Percentiles rank a stretch among this genome's conserved stretches.
phyloP scores from a whole-genome alignment of 139 green algal species.

The Ettlia oleoabundans region DNA sequence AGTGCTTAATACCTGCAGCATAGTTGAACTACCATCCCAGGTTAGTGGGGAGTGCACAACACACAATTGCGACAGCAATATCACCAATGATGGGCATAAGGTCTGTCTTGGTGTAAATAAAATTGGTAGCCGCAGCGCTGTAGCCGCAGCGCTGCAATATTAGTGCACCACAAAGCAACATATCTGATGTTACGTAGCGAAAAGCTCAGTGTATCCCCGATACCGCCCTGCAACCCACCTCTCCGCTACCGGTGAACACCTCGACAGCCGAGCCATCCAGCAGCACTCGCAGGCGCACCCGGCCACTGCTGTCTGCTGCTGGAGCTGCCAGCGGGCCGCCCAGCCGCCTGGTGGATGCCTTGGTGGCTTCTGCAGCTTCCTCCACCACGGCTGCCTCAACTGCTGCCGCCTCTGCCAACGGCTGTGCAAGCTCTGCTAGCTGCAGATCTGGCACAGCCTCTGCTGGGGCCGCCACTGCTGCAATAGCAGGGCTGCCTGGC shows the following conservation, averaged over 20 bases:
- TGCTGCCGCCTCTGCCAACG: background rate
- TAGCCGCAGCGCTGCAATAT: too few relatives aligned
- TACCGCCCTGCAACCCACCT: background rate
- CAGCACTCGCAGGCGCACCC: constrained; percentile 74
- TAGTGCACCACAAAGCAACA: too few relatives aligned
- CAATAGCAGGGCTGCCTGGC: background rate
- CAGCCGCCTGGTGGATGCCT: constrained; percentile 42
- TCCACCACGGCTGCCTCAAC: constrained; percentile 1
- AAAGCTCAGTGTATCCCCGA: too few relatives aligned
- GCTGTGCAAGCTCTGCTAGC: constrained; percentile 20
- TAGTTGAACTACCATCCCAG: too few relatives aligned
- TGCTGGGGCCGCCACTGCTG: background rate
- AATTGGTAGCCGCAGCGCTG: too few relatives aligned
- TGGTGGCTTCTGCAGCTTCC: background rate
- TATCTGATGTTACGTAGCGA: too few relatives aligned
- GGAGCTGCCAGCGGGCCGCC: constrained; percentile 62
- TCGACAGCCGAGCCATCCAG: constrained; percentile 82
- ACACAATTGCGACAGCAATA: too few relatives aligned
- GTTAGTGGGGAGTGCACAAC: too few relatives aligned
- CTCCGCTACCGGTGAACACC: constrained; percentile 56
- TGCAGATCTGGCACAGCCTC: background rate
- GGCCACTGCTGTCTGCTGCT: constrained; percentile 21
- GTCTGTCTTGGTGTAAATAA: too few relatives aligned
- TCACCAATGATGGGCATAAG: too few relatives aligned
- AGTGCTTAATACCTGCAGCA: constrained; percentile 61